Evolutionary conservation across 192 early-diverging fungal species (phyloP), one percentile per base, ranked within the genome.

Genomic region (Gamsiella multidivaricata): DNA sequence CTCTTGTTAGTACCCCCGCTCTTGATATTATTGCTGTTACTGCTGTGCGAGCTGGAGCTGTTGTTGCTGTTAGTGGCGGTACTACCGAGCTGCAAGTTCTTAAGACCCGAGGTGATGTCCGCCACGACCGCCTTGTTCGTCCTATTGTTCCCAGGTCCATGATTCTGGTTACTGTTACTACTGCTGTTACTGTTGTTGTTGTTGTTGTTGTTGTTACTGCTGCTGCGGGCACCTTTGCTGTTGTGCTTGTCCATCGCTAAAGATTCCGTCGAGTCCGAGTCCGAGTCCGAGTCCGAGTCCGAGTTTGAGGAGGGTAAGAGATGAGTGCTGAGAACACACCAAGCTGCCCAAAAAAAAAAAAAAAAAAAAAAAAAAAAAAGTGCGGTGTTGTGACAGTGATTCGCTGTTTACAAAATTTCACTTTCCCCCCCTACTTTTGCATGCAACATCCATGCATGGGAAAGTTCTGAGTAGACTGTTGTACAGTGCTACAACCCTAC

Each of bases 291-390:
- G 28, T 8, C 5, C 26, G 47, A 49, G 15, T 53, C 17, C 32
- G 50, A n/a, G 15, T 18, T 18, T 12, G 51, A 53, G 31, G 25
- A 28, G 18, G 26, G n/a, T n/a, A n/a, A n/a, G n/a, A n/a, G n/a
- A n/a, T n/a, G n/a, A n/a, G n/a, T n/a, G n/a, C n/a, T n/a, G n/a
- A 17, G 42, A 54, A 29, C 8, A 36, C 17, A n/a, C n/a, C 17
- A 3, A 32, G 43, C 29, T n/a, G n/a, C n/a, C n/a, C n/a, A n/a
- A n/a, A n/a, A n/a, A n/a, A n/a, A n/a, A n/a, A n/a, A n/a, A n/a
- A 65, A 45, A 52, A 63, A 65, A 65, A 56, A 66, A 59, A 59
- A 68, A 59, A 69, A 69, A 60, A 69, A 43, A n/a, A n/a, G n/a
- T n/a, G n/a, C n/a, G n/a, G n/a, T n/a, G n/a, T n/a, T n/a, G n/a